These are phyloP conservation scores for Irpex sp. DNA, from an alignment of 1,284 basidiomycete species.

Conservation along the genomic window DNA sequence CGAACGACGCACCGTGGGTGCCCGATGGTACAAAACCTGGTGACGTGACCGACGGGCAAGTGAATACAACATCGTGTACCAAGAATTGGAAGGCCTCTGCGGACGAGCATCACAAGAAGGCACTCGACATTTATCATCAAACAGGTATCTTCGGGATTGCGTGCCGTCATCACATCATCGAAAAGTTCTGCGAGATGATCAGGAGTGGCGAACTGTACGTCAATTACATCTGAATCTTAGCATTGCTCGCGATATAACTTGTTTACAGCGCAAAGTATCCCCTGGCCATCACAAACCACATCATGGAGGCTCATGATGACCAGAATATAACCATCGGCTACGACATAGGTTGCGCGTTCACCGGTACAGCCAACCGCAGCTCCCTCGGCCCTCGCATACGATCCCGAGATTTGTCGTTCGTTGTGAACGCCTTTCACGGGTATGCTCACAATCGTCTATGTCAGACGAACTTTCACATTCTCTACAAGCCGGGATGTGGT, in stretches of 20 bases:
- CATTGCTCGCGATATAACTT: not conserved
- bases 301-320: slow-evolving; percentile 15
- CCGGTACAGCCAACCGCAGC: slow-evolving; percentile 21
- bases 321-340: slow-evolving; percentile 20
- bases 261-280: slow-evolving; percentile 28
- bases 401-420: slow-evolving; percentile 7
- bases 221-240: not conserved
- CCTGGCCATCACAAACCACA: slow-evolving; percentile 19
- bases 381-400: slow-evolving; percentile 20
- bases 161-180: slow-evolving; percentile 21
- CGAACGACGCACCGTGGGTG: not conserved
- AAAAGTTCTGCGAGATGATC: slow-evolving; percentile 19
- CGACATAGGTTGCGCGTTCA: slow-evolving; percentile 32
- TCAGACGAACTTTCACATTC: slow-evolving; percentile 24
- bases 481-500: slow-evolving; percentile 19
- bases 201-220: slow-evolving; percentile 21
- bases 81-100: slow-evolving; percentile 26
- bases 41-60: not conserved
- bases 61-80: slow-evolving; percentile 13
- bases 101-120: slow-evolving; percentile 23
- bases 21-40: not conserved
- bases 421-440: slow-evolving; percentile 28
- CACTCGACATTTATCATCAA: slow-evolving; percentile 24
- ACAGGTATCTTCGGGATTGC: slow-evolving; percentile 26
- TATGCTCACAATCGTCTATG: slow-evolving; percentile 27